Evolutionary conservation across 1,284 basidiomycete species (phyloP), one percentile per base, ranked within the genome.

Genomic region (Phellinidium pouzarii): DNA sequence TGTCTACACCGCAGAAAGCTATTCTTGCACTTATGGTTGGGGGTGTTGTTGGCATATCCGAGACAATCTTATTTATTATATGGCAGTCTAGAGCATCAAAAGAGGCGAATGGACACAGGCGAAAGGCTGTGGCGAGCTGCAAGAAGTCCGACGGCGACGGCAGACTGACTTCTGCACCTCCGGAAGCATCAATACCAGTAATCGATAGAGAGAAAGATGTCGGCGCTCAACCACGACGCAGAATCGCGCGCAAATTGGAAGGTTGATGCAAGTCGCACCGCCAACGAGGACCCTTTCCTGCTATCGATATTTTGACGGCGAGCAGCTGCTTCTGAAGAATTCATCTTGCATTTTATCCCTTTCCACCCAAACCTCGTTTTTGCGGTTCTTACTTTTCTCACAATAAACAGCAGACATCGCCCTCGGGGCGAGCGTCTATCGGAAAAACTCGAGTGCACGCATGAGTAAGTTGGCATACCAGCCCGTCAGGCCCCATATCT

Each of bases 401-500:
- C n/a, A n/a, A n/a, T n/a, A n/a, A n/a, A n/a, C n/a, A 26, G 31
- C 31, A 8, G 31, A 8, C 22, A 23, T 36, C 25, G 17, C 47
- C 37, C 37, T 40, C 37, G n/a, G 31, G 37, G 19, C 41, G 17
- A 31, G 29, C 27, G 47, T 36, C 61, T 65, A 69, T 55, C 63
- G 50, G 60, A 62, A 76, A 52, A 78, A 64, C 46, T 69, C 66
- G 55, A 84, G 60, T 34, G 63, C 68, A 54, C 71, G 73, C 75
- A 84, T 76, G 56, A 89, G 67, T 43, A 79, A 60, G 44, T 74
- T 78, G 45, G 88, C 69, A 67, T 88, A 90, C 86, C 87, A 90
- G 26, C 86, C 87, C 25, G 87, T 88, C 61, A 91, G 67, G 0
- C 87, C 87, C 86, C 87, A 91, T 19, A 89, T 77, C 61, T 89